These are phyloP conservation scores for Poa pratensis DNA, from an alignment of 176 grass and related monocot species.

Conservation along the genomic window DNA sequence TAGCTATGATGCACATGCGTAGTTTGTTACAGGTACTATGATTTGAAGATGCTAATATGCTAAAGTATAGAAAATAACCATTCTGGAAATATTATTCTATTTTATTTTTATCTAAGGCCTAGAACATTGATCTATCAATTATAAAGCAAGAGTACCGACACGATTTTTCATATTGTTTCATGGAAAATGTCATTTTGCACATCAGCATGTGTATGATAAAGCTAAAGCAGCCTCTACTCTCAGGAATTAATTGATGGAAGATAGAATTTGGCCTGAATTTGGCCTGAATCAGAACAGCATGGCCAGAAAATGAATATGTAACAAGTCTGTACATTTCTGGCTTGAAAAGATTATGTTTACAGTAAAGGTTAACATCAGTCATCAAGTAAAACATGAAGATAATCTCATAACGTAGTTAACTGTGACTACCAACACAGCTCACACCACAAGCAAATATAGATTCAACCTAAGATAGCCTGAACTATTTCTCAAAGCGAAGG, in stretches of 20 bases:
- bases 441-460: background rate
- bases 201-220: background rate
- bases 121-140: background rate
- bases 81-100: background rate
- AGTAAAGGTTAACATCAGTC: background rate
- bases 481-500: background rate
- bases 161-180: background rate
- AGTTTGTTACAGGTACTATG: background rate
- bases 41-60: slow-evolving; percentile 11
- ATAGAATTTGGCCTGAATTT: background rate
- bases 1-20: background rate
- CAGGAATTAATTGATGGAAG: background rate
- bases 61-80: background rate
- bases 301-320: background rate
- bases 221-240: background rate
- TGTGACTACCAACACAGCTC: background rate
- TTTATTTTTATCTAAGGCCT: background rate
- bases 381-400: background rate
- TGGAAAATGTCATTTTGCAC: background rate
- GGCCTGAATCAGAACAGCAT: background rate
- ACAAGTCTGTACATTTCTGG: background rate
- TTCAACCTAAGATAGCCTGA: background rate
- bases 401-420: background rate
- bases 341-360: background rate
- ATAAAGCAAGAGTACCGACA: background rate